These are phyloP conservation scores for Oryza meridionalis DNA, from an alignment of 176 grass and related monocot genomes.

Conservation along the genomic window DNA sequence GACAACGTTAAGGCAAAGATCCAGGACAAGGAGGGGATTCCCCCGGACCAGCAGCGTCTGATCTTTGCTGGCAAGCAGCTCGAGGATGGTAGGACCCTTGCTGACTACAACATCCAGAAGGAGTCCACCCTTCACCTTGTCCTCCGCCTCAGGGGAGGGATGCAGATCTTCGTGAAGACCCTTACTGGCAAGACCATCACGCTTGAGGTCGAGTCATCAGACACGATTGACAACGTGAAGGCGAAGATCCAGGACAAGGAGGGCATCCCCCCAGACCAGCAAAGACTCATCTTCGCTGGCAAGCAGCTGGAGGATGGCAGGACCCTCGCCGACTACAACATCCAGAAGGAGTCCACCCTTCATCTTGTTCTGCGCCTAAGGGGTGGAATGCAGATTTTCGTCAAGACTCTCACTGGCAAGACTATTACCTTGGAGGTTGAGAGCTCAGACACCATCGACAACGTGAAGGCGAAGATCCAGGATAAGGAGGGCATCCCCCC, in stretches of 20 bases:
- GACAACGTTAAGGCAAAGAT: conserved; percentile 82
- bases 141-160: background rate
- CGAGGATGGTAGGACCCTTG: conserved; percentile 39
- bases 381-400: conserved; percentile 67
- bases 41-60: conserved; percentile 67
- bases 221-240: background rate
- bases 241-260: background rate
- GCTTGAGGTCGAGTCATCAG: background rate
- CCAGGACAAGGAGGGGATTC: conserved; percentile 79
- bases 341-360: background rate
- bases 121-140: background rate
- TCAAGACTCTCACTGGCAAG: conserved; percentile 73
- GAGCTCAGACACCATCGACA: conserved; percentile 58
- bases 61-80: conserved; percentile 76
- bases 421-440: conserved; percentile 72
- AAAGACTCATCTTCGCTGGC: background rate
- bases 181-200: background rate
- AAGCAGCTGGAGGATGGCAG: background rate
- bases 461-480: conserved; percentile 77
- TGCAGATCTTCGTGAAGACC: background rate
- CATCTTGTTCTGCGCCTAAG: conserved; percentile 10
- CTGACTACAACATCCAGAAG: background rate
- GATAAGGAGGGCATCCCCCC: conserved; percentile 80
- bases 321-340: background rate
- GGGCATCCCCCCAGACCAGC: background rate